Conservation (phyloP, 2,329 filamentous ascomycete species). For the Paracorniculantispora psalliotae region DNA sequence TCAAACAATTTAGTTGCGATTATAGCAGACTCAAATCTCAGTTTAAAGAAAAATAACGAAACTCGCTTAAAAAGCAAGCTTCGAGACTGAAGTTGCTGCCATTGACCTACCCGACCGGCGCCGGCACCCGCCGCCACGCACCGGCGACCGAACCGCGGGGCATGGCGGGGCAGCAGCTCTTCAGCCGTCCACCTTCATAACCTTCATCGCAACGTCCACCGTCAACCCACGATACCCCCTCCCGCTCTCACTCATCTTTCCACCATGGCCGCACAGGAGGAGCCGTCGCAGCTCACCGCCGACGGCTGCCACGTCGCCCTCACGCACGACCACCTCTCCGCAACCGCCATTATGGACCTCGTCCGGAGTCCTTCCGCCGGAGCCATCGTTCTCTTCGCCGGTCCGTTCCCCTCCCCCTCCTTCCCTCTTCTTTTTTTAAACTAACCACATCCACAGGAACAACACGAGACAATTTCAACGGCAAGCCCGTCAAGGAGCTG, state of each 20-base stretch:
- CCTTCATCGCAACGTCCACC: too few species aligned
- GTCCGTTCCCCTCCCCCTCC: conserved; percentile 34
- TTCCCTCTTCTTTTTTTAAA: background rate
- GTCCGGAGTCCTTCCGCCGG: conserved; percentile 71
- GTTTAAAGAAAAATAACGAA: too few species aligned
- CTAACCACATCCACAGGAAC: conserved; percentile 48
- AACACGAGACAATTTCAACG: conserved; percentile 69
- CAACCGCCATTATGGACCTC: conserved; percentile 52
- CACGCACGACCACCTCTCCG: conserved; percentile 57
- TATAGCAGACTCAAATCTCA: too few species aligned
- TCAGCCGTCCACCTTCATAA: background rate
- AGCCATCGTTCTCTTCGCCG: conserved; percentile 72
- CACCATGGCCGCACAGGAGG: conserved; percentile 13
- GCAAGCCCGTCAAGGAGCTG: conserved; percentile 67
- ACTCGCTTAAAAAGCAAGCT: too few species aligned
- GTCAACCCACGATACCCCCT: background rate
- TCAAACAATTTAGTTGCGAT: too few species aligned
- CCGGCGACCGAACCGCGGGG: too few species aligned
- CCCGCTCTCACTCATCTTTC: too few species aligned
- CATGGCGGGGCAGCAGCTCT: too few species aligned
- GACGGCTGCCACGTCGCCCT: conserved; percentile 62
- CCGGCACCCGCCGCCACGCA: too few species aligned
- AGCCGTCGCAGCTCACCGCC: conserved; percentile 38
- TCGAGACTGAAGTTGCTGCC: too few species aligned
- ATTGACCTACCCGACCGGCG: too few species aligned